Base-by-base conservation (phyloP, 805 yeast genomes). In the Yamadazyma olivae region DNA sequence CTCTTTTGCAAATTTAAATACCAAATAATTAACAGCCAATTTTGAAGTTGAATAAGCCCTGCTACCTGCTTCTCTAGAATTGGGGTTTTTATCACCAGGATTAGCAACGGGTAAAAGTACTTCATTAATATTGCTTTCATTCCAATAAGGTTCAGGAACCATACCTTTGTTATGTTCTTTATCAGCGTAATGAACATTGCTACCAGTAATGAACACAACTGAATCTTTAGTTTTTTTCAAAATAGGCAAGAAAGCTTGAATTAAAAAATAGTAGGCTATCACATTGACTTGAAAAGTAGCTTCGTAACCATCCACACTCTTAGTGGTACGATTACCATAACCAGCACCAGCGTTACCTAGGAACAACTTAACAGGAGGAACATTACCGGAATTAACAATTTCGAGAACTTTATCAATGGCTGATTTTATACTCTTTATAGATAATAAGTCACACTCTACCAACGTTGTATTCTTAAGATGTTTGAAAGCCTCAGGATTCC, bases 141-240 rank as follows among this genome's bases (percentile, higher is more conserved):
- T 17, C 41, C 41, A 38, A 28, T 29, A 28, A 4, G 35, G 41
- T 16, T 23, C 9, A 12, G 37, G 41, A 16, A 29, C 24, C 4
- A 6, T 4, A 6, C 34, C 33, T 13, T 25, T 13, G 26, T n/a
- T 30, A 18, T 32, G 36, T 24, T 32, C 31, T 19, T 18, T 5
- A 27, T 36, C 39, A 17, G 29, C 33, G 14, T 14, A 36, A 32
- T 36, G 40, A 18, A 19, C 40, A 27, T 32, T 32, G 25, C 36
- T 32, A n/a, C 40, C 40, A 12, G 40, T 36, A 5, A 36, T 23
- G 17, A 36, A 32, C n/a, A 36, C 30, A n/a, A 28, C 22, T 9
- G 26, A 19, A 15, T 21, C 26, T 3, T 17, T 10, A 5, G 19
- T 14, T 13, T 32, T 9, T 10, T 27, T 14, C 19, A 32, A 21